Percentiles rank a stretch among this genome's conserved stretches.
Evolutionary conservation across 1,139 yeast genomes (phyloP).

Genomic region (Pichia sp.): DNA sequence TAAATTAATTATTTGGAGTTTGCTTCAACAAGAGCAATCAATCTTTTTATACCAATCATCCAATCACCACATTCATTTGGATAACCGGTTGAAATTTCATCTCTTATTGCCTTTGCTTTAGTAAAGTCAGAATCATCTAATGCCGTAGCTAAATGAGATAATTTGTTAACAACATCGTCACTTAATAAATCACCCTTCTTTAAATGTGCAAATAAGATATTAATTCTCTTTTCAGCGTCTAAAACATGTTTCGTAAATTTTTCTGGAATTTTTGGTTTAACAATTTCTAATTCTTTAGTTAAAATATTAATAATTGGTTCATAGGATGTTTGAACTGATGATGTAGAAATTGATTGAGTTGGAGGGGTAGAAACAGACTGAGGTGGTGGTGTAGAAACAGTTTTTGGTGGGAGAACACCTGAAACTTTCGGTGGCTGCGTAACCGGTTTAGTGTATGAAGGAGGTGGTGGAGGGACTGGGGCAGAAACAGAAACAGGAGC

Average conservation of each 20-base stretch:
- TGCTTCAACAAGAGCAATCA: slow-evolving; percentile 55
- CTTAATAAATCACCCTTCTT: slow-evolving; percentile 66
- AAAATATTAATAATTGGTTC: slow-evolving; percentile 56
- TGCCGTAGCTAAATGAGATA: slow-evolving; percentile 46
- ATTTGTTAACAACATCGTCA: slow-evolving; percentile 46
- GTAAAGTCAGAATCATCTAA: slow-evolving; percentile 51
- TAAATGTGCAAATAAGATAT: slow-evolving; percentile 72
- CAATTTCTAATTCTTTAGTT: slow-evolving; percentile 47
- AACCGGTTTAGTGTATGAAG: too few relatives aligned
- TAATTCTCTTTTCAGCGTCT: slow-evolving; percentile 79
- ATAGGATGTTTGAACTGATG: slow-evolving; percentile 2
- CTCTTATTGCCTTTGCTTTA: slow-evolving; percentile 52
- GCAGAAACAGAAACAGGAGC: too few relatives aligned
- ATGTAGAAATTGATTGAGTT: not conserved
- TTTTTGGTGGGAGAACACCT: too few relatives aligned
- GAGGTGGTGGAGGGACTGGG: too few relatives aligned
- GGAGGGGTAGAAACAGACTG: slow-evolving; percentile 5
- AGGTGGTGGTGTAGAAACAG: slow-evolving; percentile 17
- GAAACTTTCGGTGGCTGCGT: too few relatives aligned
- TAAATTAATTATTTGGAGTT: slow-evolving; percentile 4
- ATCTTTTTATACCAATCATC: slow-evolving; percentile 88
- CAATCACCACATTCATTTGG: slow-evolving; percentile 82
- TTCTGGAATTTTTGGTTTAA: slow-evolving; percentile 72
- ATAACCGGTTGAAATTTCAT: slow-evolving; percentile 58
- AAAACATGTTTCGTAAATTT: slow-evolving; percentile 65